Evolutionary conservation across 2,329 filamentous ascomycete genomes (phyloP).

Genomic region (Delphinella strobiligena): DNA sequence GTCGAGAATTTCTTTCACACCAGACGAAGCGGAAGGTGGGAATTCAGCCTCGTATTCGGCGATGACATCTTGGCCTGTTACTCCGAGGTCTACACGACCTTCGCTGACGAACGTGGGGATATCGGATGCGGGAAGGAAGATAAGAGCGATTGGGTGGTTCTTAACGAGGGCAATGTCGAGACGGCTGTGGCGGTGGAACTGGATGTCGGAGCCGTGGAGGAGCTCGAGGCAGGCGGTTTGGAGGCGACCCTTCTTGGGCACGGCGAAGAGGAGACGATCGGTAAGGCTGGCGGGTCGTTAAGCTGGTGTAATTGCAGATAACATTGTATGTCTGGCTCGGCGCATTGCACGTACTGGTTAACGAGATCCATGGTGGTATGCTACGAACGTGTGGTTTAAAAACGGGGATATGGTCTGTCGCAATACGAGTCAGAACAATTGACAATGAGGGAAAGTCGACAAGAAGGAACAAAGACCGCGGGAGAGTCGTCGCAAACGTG

Average conservation of each 20-base stretch:
- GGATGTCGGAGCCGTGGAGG: constrained; percentile 85
- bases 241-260: constrained; percentile 98
- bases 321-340: constrained; percentile 3
- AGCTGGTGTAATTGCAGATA: not conserved
- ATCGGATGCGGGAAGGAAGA: constrained; percentile 93
- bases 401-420: no score
- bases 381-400: no score
- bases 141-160: constrained; percentile 86
- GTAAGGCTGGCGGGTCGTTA: constrained; percentile 52
- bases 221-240: constrained; percentile 81
- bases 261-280: constrained; percentile 85
- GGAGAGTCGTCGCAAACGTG: no score
- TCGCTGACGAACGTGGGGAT: constrained; percentile 97
- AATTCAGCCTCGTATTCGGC: constrained; percentile 52
- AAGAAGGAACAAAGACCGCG: no score
- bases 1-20: constrained; percentile 79
- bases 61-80: constrained; percentile 88
- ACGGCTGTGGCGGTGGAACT: constrained; percentile 88
- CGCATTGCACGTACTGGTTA: constrained; percentile 19
- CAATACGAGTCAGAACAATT: no score
- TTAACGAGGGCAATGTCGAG: constrained; percentile 97
- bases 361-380: constrained; percentile 21
- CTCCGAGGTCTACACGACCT: constrained; percentile 84
- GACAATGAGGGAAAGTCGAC: no score
- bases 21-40: constrained; percentile 36